These are phyloP conservation scores for Crithidia fasciculata DNA, from an alignment of 208 protist species.

Conservation along the genomic window DNA sequence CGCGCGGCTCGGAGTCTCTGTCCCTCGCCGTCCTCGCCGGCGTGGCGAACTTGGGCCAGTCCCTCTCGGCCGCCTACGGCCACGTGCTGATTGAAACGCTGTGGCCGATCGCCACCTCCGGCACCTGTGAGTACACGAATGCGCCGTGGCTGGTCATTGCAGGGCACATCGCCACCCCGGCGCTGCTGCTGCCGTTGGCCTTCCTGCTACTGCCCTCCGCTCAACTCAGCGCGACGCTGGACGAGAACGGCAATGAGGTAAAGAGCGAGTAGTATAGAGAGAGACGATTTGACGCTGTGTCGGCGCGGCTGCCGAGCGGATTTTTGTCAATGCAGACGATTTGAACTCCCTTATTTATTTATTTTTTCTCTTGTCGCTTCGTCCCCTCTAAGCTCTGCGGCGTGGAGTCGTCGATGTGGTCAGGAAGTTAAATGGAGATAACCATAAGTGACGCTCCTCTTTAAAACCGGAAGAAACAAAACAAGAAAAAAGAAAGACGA, in stretches of 20 bases:
- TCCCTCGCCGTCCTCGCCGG: conserved; percentile 76
- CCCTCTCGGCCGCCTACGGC: conserved; percentile 43
- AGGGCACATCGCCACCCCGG: conserved; percentile 8
- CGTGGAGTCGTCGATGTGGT: too few relatives aligned
- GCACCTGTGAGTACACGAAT: conserved; percentile 63
- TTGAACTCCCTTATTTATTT: neutral
- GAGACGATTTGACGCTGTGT: too few relatives aligned
- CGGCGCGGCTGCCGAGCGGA: too few relatives aligned
- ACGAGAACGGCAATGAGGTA: neutral
- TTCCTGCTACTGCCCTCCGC: neutral
- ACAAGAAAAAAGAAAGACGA: too few relatives aligned
- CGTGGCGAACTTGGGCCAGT: conserved; percentile 63
- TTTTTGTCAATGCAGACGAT: too few relatives aligned
- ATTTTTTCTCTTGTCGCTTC: neutral
- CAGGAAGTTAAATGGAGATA: too few relatives aligned
- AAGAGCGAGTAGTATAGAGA: neutral
- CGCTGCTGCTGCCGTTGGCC: neutral
- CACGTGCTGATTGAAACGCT: conserved; percentile 54
- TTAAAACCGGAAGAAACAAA: too few relatives aligned
- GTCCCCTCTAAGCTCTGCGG: too few relatives aligned
- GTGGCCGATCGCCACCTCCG: conserved; percentile 42
- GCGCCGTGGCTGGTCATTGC: conserved; percentile 23
- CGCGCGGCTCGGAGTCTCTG: conserved; percentile 76
- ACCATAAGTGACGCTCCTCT: too few relatives aligned
- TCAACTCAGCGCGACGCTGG: neutral